phyloP scores from a whole-genome alignment of 176 grass and related monocot genomes.

The Carex myosuroides region DNA sequence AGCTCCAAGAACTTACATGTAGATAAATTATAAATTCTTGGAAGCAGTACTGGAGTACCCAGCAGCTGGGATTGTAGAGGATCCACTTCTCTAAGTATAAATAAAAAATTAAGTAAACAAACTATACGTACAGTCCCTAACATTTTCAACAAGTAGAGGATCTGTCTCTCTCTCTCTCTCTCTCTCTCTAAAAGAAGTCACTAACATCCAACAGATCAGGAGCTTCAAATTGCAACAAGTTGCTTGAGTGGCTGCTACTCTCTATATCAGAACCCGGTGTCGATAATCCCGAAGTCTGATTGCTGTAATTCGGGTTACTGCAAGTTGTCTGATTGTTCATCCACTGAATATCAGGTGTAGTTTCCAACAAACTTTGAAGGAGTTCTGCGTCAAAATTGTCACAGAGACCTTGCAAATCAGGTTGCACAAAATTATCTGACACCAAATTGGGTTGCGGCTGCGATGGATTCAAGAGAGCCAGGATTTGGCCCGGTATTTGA shows the following conservation, averaged over 20 bases:
- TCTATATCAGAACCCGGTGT: conserved; percentile 25
- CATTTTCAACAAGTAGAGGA: neutral
- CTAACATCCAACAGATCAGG: conserved; percentile 25
- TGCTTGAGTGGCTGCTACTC: conserved; percentile 28
- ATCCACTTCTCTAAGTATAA: conserved; percentile 11
- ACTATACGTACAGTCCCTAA: neutral
- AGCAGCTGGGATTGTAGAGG: conserved; percentile 14
- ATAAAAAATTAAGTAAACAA: neutral
- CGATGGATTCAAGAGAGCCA: neutral
- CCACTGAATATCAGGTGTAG: neutral
- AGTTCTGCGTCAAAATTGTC: neutral
- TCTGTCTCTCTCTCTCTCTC: neutral
- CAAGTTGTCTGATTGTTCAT: conserved; percentile 13
- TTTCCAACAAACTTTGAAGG: conserved; percentile 2
- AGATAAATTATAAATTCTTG: neutral
- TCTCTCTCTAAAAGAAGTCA: conserved; percentile 23
- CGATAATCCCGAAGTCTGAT: conserved; percentile 3
- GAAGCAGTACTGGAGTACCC: neutral
- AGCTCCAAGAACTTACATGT: neutral
- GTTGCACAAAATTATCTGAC: neutral
- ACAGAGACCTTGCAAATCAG: neutral
- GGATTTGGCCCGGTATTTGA: neutral
- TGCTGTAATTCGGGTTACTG: conserved; percentile 8
- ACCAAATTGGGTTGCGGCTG: neutral
- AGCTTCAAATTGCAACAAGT: conserved; percentile 28